Percentiles rank a stretch among this genome's conserved stretches.
phyloP scores from a whole-genome alignment of 768 basidiomycete species.

The Pulveroboletus frians region DNA sequence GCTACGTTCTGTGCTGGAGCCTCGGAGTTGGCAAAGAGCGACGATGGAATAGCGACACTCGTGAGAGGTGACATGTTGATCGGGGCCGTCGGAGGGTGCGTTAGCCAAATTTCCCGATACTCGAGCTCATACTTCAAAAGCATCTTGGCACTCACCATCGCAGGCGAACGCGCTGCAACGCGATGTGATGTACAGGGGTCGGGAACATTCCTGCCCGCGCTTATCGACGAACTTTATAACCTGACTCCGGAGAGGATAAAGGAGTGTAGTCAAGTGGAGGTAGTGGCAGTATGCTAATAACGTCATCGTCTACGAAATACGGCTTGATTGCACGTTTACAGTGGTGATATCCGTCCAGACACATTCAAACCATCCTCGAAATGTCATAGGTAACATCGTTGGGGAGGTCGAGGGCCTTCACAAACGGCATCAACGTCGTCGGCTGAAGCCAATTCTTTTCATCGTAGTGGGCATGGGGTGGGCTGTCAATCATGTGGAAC shows the following conservation, averaged over 20 bases:
- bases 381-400: not conserved
- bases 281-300: constrained; percentile 3
- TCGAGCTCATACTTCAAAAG: constrained; percentile 27
- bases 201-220: constrained; percentile 58
- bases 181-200: constrained; percentile 53
- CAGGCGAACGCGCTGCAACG: constrained; percentile 53
- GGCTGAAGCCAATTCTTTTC: constrained; percentile 96
- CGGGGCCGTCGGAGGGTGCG: constrained; percentile 74
- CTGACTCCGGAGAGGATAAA: constrained; percentile 36
- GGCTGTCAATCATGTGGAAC: constrained; percentile 88
- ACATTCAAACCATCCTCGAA: not conserved
- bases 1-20: constrained; percentile 79
- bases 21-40: constrained; percentile 31
- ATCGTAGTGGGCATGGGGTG: constrained; percentile 69
- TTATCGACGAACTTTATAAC: constrained; percentile 57
- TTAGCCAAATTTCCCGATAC: not conserved
- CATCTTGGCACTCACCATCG: constrained; percentile 53
- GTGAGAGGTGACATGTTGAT: constrained; percentile 75
- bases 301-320: not conserved
- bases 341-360: not conserved
- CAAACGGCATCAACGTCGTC: constrained; percentile 77
- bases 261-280: constrained; percentile 27
- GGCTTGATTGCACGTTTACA: not conserved
- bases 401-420: constrained; percentile 43
- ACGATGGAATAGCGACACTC: constrained; percentile 37